phyloP scores from a whole-genome alignment of 768 basidiomycete genomes.

The Tricholomella constricta region DNA sequence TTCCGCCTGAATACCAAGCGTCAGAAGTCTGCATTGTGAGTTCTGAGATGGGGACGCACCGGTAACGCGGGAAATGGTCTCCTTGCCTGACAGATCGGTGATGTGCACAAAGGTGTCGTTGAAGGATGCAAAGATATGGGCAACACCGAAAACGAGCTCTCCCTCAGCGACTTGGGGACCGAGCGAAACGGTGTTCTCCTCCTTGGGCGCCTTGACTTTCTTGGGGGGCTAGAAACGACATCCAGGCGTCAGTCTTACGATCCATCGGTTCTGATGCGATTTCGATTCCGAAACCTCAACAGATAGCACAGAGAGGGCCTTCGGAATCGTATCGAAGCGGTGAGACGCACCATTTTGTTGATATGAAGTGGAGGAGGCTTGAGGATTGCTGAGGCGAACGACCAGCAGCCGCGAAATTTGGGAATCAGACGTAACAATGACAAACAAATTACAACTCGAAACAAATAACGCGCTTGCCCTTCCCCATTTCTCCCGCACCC shows the following conservation, averaged over 20 bases:
- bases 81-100: conserved; percentile 98
- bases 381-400: conserved; percentile 34
- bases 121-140: conserved; percentile 99
- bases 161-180: conserved; percentile 96
- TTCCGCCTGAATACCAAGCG: conserved; percentile 64
- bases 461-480: conserved; percentile 1
- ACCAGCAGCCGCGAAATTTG: conserved; percentile 20
- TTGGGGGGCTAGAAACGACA: conserved; percentile 67
- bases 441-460: conserved; percentile 8
- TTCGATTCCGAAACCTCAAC: conserved; percentile 4
- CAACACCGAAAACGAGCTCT: conserved; percentile 96
- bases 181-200: conserved; percentile 85
- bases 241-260: conserved; percentile 28
- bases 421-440: conserved; percentile 1
- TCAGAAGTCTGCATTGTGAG: neutral
- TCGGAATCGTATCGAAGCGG: neutral
- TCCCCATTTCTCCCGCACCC: no score
- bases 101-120: conserved; percentile 99
- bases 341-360: conserved; percentile 42
- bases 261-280: conserved; percentile 41
- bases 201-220: conserved; percentile 75
- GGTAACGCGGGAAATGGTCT: conserved; percentile 98
- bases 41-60: conserved; percentile 48
- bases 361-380: conserved; percentile 30
- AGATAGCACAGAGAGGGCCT: neutral